Evolutionary conservation across 257 asterid species (phyloP).

Genomic region (Nicotiana sylvestris): DNA sequence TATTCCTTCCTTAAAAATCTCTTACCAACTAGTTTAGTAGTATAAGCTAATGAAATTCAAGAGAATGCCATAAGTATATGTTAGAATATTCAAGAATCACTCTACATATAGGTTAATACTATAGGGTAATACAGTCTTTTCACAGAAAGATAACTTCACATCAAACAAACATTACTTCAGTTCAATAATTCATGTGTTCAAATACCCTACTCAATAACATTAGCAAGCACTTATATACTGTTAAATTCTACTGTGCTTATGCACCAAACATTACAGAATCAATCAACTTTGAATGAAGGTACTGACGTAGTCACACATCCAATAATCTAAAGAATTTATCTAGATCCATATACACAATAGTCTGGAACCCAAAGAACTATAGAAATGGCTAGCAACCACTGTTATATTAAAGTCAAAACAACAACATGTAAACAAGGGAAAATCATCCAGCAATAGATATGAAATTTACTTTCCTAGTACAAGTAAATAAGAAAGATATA

Average conservation of each 20-base stretch:
- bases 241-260: not conserved
- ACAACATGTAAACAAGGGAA: too few species aligned
- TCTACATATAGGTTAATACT: too few species aligned
- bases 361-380: not conserved
- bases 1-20: too few species aligned
- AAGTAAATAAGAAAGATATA: too few species aligned
- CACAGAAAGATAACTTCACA: not conserved
- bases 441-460: too few species aligned
- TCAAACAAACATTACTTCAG: not conserved
- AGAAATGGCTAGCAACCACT: not conserved
- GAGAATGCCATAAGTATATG: too few species aligned
- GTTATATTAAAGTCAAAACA: not conserved
- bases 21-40: too few species aligned
- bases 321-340: not conserved
- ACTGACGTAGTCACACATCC: not conserved
- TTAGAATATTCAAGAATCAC: too few species aligned
- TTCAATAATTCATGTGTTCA: not conserved
- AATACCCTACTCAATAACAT: not conserved
- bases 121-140: not conserved
- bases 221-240: not conserved
- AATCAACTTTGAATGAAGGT: not conserved
- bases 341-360: not conserved
- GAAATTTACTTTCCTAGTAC: too few species aligned
- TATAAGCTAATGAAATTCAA: too few species aligned
- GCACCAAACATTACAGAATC: not conserved